Base-by-base conservation (phyloP, 352 stramenopile species). In the Phytophthora capsici region DNA sequence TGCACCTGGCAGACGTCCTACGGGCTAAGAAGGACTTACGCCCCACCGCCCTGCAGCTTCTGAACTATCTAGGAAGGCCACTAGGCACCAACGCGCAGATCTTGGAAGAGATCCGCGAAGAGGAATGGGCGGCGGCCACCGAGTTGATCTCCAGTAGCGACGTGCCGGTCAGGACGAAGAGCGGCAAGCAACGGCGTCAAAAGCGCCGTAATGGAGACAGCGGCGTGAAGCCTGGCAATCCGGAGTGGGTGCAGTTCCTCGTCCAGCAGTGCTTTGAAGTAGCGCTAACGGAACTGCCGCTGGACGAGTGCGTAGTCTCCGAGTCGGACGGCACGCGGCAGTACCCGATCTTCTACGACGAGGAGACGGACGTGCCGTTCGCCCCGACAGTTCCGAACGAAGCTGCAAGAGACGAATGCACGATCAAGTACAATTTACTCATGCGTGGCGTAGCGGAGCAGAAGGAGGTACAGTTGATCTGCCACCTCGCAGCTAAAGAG, bases 211-310 rank as follows among this genome's bases (percentile, higher is more conserved):
- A 46, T 22, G 55, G 67, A 2, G 60, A 63, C 17, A 68, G 47
- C 22, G 34, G 37, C 1, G 61, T 50, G 2, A 65, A 66, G 22
- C 44, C 45, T 28, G 58, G 53, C 1, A 73, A 63, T n/a, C 52
- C 66, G 12, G 69, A 78, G 25, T 61, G 65, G 30, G 71, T 71
- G 19, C 76, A 86, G 46, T 71, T 80, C 41, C 63, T 89, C 22
- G 77, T 86, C 19, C 80, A 89, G 53, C 77, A 86, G 47, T 89
- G 80, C 46, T 89, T 89, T 25, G 80, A 89, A 34, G 69, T 89
- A 23, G 59, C 62, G 0, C 52, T 89, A 4, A 23, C 57, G 0
- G 76, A 87, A 34, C 47, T 84, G 2, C 59, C 77, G 9, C 40
- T 86, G 17, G 55, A 73, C 0, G 60, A 70, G 17, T 89, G 80